Evolutionary conservation across 177 flowering plant species (phyloP).

Genomic region (Vitis hybrid): DNA sequence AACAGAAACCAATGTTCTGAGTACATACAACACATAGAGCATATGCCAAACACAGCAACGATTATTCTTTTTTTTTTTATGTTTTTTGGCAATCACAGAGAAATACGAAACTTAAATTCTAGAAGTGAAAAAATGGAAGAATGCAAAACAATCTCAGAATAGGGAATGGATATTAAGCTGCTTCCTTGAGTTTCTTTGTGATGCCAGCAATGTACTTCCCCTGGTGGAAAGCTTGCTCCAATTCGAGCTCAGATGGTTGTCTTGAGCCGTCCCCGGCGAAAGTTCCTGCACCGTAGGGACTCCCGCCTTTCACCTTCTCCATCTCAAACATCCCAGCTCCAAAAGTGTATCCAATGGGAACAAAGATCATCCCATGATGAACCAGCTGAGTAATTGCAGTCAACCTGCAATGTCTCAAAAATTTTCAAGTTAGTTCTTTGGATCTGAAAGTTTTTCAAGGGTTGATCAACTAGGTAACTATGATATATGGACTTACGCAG

Average conservation of each 20-base stretch:
- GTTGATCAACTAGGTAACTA: too few relatives aligned
- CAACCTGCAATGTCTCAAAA: conserved; percentile 29
- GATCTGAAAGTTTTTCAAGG: neutral
- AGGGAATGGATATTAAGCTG: conserved; percentile 21
- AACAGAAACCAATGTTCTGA: conserved; percentile 11
- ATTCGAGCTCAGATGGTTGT: conserved; percentile 52
- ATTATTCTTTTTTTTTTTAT: conserved; percentile 6
- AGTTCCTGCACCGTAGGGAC: conserved; percentile 67
- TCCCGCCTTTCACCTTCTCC: conserved; percentile 61
- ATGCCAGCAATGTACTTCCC: conserved; percentile 53
- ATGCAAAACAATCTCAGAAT: neutral
- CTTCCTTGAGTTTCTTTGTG: conserved; percentile 57
- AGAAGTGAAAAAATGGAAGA: conserved; percentile 8
- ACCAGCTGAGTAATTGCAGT: conserved; percentile 66
- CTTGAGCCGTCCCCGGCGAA: conserved; percentile 66
- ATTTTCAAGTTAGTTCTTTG: neutral
- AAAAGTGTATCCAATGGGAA: conserved; percentile 67
- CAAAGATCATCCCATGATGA: conserved; percentile 67
- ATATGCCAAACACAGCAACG: conserved; percentile 8
- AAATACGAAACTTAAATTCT: conserved; percentile 13
- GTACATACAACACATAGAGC: conserved; percentile 11
- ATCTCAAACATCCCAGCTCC: conserved; percentile 71
- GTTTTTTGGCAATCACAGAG: neutral
- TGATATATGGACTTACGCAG: conserved; percentile 37
- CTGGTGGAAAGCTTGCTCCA: conserved; percentile 57